Evolutionary conservation across 495 filamentous ascomycete species (phyloP), one percentile per base, ranked within the genome.

Genomic region (Hypoxylon crocopeplum): DNA sequence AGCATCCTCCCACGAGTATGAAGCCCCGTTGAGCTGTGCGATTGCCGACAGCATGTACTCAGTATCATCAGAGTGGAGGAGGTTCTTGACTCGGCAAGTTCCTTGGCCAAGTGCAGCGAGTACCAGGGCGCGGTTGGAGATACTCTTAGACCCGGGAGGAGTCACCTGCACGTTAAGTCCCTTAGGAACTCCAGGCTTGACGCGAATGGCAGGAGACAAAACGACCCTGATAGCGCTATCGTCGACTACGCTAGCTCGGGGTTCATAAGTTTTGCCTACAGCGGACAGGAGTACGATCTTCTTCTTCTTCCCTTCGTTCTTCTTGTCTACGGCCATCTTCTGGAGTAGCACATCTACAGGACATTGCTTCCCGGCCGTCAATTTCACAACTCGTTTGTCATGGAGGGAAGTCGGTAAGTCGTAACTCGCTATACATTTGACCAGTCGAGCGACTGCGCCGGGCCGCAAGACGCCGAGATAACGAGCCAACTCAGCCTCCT

Each of bases 291-390:
- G 83, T n/a, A 97, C 94, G 48, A 98, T 87, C 75, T 95, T 96
- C 81, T 98, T 98, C 73, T 95, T 93, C 27, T 82, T 84, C 1
- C 94, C 94, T 25, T 96, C 88, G 49, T 98, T 98, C 83, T 98
- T 98, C 84, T 98, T 98, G 76, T 98, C 94, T 32, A 98, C 86
- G 2, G 86, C 92, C 94, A 98, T 98, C 70, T 95, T 93, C 53
- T 86, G 81, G 38, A 98, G 77, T 52, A 98, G 72, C 37, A 88
- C 84, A 57, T 98, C 91, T 8, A 97, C 90, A n/a, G 92, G 87
- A 70, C 95, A 98, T 62, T 87, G 81, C 72, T 94, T 97, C 22
- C 86, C 88, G 5, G 90, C 91, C 7, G 95, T 92, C 52, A 93
- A 81, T 67, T 89, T 91, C 45, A 86, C 84, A 32, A 98, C 85